Conservation (phyloP, 1,139 yeast species). For the Kurtzmaniella quercitrusa region DNA sequence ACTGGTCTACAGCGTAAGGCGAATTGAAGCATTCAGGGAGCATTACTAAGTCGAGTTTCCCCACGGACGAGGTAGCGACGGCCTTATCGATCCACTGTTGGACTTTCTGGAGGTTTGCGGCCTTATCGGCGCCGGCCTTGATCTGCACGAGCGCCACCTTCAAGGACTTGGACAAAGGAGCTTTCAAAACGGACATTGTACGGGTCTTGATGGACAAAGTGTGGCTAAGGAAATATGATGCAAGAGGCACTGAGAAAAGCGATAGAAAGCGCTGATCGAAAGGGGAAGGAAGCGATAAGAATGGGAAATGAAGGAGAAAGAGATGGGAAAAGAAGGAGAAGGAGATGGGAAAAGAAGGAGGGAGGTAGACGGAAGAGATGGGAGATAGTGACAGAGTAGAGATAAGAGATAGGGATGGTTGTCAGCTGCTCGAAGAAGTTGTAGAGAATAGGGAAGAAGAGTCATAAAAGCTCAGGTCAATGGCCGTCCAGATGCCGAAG, state of each 20-base stretch:
- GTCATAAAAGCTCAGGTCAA: too few relatives aligned
- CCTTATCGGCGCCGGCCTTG: conserved; percentile 55
- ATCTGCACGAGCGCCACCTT: conserved; percentile 77
- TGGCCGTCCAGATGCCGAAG: too few relatives aligned
- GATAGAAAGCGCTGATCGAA: too few relatives aligned
- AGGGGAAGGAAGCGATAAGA: conserved; percentile 8
- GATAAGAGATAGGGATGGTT: too few relatives aligned
- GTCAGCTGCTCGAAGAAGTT: too few relatives aligned
- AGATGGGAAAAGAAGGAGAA: conserved; percentile 1
- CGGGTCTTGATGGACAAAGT: conserved; percentile 3
- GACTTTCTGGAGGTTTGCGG: conserved; percentile 54
- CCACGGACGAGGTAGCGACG: conserved; percentile 34
- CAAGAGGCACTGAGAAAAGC: not conserved
- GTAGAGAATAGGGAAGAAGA: too few relatives aligned
- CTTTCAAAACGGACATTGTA: conserved; percentile 23
- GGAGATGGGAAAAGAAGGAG: too few relatives aligned
- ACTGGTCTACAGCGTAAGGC: conserved; percentile 86
- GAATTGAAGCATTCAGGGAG: conserved; percentile 94
- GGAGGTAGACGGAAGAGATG: too few relatives aligned
- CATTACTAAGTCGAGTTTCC: conserved; percentile 55
- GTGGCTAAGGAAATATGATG: not conserved
- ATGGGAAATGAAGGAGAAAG: conserved; percentile 9
- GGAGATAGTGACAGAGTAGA: too few relatives aligned
- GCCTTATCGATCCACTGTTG: conserved; percentile 48
- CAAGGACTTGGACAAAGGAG: conserved; percentile 26